These are phyloP conservation scores for Cenchrus fungigraminus DNA, from an alignment of 176 grass and related monocot genomes.

Conservation along the genomic window DNA sequence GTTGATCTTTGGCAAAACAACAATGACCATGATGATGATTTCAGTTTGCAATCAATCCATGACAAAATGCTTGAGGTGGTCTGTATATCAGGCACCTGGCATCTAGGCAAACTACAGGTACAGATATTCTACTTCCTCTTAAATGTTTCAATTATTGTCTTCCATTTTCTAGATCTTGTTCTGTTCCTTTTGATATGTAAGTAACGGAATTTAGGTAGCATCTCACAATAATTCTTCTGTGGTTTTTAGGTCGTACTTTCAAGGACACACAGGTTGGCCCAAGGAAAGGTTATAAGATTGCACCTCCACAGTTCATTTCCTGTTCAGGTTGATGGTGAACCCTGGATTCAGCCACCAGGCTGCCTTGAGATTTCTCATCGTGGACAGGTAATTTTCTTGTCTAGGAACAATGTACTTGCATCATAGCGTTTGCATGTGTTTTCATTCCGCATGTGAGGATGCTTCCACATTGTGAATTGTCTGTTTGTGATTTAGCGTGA, in stretches of 20 bases:
- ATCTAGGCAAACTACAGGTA: slow-evolving; percentile 98
- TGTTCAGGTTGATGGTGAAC: slow-evolving; percentile 97
- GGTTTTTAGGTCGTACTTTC: slow-evolving; percentile 85
- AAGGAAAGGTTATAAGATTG: slow-evolving; percentile 85
- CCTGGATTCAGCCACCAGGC: slow-evolving; percentile 90
- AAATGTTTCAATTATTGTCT: background rate
- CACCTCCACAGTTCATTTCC: slow-evolving; percentile 87
- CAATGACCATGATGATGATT: slow-evolving; percentile 70
- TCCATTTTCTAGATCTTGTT: background rate
- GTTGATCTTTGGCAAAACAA: slow-evolving; percentile 94
- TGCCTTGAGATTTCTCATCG: slow-evolving; percentile 88
- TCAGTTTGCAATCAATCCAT: slow-evolving; percentile 79
- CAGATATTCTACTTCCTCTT: slow-evolving; percentile 3
- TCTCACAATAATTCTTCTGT: slow-evolving; percentile 10
- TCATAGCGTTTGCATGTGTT: background rate
- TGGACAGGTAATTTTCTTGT: slow-evolving; percentile 66
- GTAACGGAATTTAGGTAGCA: background rate
- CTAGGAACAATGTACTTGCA: background rate
- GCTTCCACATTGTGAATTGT: background rate
- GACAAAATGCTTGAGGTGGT: slow-evolving; percentile 93
- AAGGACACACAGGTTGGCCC: slow-evolving; percentile 74
- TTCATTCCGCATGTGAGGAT: background rate
- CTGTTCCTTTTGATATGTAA: background rate
- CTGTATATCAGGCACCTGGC: slow-evolving; percentile 94
- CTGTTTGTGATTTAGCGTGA: background rate